Evolutionary conservation across 1,284 basidiomycete species (phyloP).

Genomic region (Malassezia pachydermatis): DNA sequence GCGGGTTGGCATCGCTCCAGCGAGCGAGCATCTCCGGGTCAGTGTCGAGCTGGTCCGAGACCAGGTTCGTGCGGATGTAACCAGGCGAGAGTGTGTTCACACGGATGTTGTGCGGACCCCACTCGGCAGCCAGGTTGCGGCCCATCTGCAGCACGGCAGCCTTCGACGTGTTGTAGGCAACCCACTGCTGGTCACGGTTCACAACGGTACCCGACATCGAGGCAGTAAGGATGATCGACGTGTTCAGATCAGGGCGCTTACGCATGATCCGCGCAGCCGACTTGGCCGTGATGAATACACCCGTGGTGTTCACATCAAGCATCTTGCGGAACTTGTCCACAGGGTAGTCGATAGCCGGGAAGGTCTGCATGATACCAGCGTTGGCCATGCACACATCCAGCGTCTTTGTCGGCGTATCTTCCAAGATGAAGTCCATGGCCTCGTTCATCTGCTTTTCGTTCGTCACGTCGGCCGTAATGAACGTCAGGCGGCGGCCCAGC

Average conservation of each 20-base stretch:
- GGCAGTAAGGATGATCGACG: slow-evolving; percentile 71
- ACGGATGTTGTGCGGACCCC: slow-evolving; percentile 59
- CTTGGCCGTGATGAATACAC: slow-evolving; percentile 67
- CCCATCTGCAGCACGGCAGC: slow-evolving; percentile 70
- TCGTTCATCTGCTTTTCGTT: slow-evolving; percentile 52
- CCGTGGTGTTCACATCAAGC: slow-evolving; percentile 60
- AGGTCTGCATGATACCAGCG: slow-evolving; percentile 61
- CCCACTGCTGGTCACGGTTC: slow-evolving; percentile 62
- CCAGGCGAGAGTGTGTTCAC: slow-evolving; percentile 45
- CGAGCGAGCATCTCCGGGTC: slow-evolving; percentile 61
- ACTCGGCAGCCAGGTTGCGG: slow-evolving; percentile 72
- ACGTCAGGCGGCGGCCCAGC: slow-evolving; percentile 58
- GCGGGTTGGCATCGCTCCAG: slow-evolving; percentile 65
- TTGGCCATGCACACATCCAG: slow-evolving; percentile 67
- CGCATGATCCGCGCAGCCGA: slow-evolving; percentile 66
- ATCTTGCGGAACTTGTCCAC: slow-evolving; percentile 63
- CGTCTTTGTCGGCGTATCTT: slow-evolving; percentile 50
- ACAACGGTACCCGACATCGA: slow-evolving; percentile 78
- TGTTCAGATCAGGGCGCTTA: slow-evolving; percentile 58
- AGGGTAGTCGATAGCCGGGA: slow-evolving; percentile 62
- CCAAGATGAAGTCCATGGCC: slow-evolving; percentile 43
- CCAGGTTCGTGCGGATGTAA: slow-evolving; percentile 57
- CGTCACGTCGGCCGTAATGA: slow-evolving; percentile 51
- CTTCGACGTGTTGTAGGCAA: slow-evolving; percentile 70
- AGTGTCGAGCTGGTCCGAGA: slow-evolving; percentile 62